Evolutionary conservation across 371 early-diverging fungal species (phyloP).

Genomic region (Mucor mucedo): DNA sequence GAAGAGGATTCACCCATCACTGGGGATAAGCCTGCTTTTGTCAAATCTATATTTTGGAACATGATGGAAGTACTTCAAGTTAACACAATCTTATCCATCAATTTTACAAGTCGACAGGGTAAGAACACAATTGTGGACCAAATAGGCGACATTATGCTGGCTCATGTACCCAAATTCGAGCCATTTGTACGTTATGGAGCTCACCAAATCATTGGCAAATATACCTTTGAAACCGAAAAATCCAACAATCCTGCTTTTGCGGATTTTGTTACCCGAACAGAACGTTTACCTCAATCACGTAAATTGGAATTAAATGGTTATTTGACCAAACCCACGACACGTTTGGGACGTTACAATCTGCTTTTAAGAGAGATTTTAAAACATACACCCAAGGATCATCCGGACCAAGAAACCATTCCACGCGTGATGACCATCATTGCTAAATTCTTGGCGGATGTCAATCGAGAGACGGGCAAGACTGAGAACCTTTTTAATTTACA

Average conservation of each 20-base stretch:
- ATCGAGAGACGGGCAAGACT: constrained; percentile 81
- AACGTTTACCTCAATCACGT: constrained; percentile 78
- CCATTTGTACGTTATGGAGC: constrained; percentile 90
- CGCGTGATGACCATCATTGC: constrained; percentile 72
- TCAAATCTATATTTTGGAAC: constrained; percentile 84
- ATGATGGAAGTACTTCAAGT: constrained; percentile 72
- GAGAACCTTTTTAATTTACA: constrained; percentile 62
- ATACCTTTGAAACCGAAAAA: constrained; percentile 81
- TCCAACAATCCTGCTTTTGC: constrained; percentile 68
- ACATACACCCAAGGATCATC: constrained; percentile 80
- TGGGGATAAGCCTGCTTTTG: constrained; percentile 65
- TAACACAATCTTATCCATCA: constrained; percentile 69
- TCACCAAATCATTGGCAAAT: constrained; percentile 84
- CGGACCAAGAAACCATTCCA: constrained; percentile 72
- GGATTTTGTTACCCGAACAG: constrained; percentile 76
- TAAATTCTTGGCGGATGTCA: constrained; percentile 76
- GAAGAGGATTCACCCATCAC: constrained; percentile 57
- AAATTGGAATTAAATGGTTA: constrained; percentile 85
- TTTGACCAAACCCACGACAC: constrained; percentile 84
- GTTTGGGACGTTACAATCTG: constrained; percentile 89
- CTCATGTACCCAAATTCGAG: constrained; percentile 73
- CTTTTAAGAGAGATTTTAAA: constrained; percentile 86
- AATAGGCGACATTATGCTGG: constrained; percentile 86
- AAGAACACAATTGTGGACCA: constrained; percentile 71
- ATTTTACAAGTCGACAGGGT: constrained; percentile 75